Conservation (phyloP, 805 yeast genomes). For the Saccharomycopsis malanga region DNA sequence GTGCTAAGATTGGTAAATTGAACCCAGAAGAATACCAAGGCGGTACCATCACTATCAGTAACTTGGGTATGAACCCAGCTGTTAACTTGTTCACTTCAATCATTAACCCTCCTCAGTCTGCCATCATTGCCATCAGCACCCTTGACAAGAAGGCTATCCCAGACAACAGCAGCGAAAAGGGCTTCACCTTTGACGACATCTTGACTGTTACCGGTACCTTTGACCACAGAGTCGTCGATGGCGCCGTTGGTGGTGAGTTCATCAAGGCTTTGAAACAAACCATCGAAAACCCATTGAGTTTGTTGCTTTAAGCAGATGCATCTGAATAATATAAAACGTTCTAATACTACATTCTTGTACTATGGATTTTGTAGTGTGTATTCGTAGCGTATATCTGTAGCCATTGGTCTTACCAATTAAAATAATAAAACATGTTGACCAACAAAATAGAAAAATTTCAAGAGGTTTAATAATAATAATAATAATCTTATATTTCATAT, state of each 20-base stretch:
- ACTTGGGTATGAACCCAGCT: conserved; percentile 98
- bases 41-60: conserved; percentile 97
- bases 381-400: too few species aligned
- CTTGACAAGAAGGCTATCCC: conserved; percentile 88
- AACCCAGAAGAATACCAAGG: conserved; percentile 98
- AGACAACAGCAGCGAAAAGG: conserved; percentile 83
- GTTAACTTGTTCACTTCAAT: conserved; percentile 91
- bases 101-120: conserved; percentile 95
- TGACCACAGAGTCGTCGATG: conserved; percentile 96
- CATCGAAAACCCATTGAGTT: conserved; percentile 92
- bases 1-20: conserved; percentile 92
- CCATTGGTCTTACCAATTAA: too few species aligned
- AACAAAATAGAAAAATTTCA: too few species aligned
- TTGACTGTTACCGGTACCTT: conserved; percentile 93
- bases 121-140: conserved; percentile 93
- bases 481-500: too few species aligned
- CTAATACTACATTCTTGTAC: too few species aligned
- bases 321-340: too few species aligned
- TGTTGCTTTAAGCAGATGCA: conserved; percentile 58
- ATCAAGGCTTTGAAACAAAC: conserved; percentile 87
- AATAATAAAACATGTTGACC: too few species aligned
- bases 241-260: conserved; percentile 97
- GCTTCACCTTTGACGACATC: conserved; percentile 86
- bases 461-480: too few species aligned
- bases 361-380: too few species aligned